Evolutionary conservation across 148 eudicot species (phyloP).

Genomic region (Persicaria tinctoria): DNA sequence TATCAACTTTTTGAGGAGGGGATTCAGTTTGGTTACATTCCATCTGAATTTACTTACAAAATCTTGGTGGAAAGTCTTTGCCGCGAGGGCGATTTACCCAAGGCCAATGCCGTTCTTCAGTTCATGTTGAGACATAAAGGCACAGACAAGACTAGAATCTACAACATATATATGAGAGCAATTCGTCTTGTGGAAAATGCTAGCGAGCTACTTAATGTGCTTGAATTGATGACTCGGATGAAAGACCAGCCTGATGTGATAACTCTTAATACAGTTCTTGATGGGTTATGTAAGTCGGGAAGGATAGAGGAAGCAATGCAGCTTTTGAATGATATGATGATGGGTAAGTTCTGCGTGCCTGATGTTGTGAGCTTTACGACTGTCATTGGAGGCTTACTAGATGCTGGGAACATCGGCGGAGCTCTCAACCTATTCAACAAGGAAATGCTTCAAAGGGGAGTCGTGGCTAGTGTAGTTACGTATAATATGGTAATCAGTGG

Average conservation of each 20-base stretch:
- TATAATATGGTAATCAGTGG: conserved; percentile 63
- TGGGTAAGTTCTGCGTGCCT: conserved; percentile 61
- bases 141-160: conserved; percentile 45
- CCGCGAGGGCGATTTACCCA: conserved; percentile 37
- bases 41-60: conserved; percentile 68
- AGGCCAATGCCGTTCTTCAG: conserved; percentile 57
- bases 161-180: conserved; percentile 73
- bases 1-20: conserved; percentile 86
- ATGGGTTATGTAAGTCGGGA: conserved; percentile 68
- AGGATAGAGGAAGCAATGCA: conserved; percentile 57
- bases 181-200: conserved; percentile 48
- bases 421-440: conserved; percentile 47
- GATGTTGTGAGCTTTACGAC: conserved; percentile 76
- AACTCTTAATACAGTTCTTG: conserved; percentile 67
- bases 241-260: conserved; percentile 69
- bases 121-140: conserved; percentile 44
- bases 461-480: conserved; percentile 64
- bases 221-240: conserved; percentile 56
- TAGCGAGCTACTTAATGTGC: conserved; percentile 63
- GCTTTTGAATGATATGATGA: conserved; percentile 64
- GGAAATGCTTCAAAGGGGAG: conserved; percentile 57
- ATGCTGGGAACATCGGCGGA: conserved; percentile 39
- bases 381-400: conserved; percentile 53
- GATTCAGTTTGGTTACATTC: conserved; percentile 48
- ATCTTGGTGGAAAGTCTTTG: conserved; percentile 74